phyloP scores from a whole-genome alignment of 257 asterid species.

The Solanum medicagineum region DNA sequence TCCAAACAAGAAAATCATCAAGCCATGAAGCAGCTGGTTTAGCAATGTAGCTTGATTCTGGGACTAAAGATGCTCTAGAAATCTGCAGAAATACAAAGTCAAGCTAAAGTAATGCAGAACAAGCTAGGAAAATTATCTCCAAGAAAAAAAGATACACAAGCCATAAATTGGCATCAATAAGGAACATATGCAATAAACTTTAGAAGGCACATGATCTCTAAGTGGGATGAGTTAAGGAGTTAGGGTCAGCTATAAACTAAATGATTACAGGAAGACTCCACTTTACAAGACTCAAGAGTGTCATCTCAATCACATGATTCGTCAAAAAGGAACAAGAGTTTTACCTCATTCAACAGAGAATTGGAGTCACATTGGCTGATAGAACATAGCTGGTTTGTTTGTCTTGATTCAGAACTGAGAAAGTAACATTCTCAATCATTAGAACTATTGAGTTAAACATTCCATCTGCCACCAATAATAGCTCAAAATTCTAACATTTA shows the following conservation, averaged over 20 bases:
- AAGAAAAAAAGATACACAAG: background rate
- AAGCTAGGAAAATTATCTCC: background rate
- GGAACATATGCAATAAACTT: background rate
- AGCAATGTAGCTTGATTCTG: slow-evolving; percentile 91
- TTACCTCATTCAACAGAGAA: slow-evolving; percentile 93
- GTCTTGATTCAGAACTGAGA: slow-evolving; percentile 78
- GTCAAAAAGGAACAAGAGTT: background rate
- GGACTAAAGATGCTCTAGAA: slow-evolving; percentile 74
- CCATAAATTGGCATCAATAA: background rate
- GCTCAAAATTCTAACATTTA: background rate
- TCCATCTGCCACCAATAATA: background rate
- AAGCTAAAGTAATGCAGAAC: background rate
- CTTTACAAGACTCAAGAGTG: background rate
- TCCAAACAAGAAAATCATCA: slow-evolving; percentile 95
- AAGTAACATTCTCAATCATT: slow-evolving; percentile 10
- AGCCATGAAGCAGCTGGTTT: slow-evolving; percentile 99
- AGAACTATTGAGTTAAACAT: background rate
- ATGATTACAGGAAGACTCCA: background rate
- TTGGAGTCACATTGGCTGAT: slow-evolving; percentile 88
- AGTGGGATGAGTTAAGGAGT: background rate
- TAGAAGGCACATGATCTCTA: background rate
- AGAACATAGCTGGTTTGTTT: slow-evolving; percentile 89
- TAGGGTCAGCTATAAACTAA: background rate
- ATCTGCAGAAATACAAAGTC: slow-evolving; percentile 42
- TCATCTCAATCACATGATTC: background rate